Evolutionary conservation across 75 land plant species (phyloP).

Genomic region (Ceratopteris richardii): DNA sequence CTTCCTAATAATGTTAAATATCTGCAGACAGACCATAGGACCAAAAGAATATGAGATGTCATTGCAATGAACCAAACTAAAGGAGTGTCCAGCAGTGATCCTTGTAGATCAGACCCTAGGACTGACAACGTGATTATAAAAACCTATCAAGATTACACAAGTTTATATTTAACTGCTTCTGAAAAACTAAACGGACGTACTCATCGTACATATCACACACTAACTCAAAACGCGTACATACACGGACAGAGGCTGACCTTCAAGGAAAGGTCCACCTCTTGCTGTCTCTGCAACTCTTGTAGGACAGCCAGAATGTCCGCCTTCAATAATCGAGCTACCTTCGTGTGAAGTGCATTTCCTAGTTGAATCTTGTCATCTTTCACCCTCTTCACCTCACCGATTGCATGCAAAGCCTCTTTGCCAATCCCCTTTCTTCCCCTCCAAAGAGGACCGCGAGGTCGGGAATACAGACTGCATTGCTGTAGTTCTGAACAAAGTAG

Average conservation of each 20-base stretch:
- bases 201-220: no score
- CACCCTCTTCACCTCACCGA: constrained; percentile 58
- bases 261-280: constrained; percentile 56
- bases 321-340: constrained; percentile 63
- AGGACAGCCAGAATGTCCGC: constrained; percentile 72
- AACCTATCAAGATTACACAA: no score
- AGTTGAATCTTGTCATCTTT: constrained; percentile 51
- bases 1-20: constrained; percentile 72
- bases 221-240: no score
- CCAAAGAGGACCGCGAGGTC: constrained; percentile 88
- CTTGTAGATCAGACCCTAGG: no score
- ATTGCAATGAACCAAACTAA: no score
- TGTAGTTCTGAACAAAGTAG: no score
- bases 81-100: no score
- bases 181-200: no score
- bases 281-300: constrained; percentile 67
- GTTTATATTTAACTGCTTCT: no score
- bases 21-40: no score
- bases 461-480: background rate
- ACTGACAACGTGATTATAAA: no score
- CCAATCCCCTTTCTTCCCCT: constrained; percentile 70
- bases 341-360: constrained; percentile 38
- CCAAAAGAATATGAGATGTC: no score
- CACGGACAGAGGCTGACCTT: constrained; percentile 34
- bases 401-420: constrained; percentile 71